A percentile compares a stretch with the other conserved stretches of the same genome.
Conservation (phyloP, 331 rosid species). For the Stylosanthes scabra region DNA sequence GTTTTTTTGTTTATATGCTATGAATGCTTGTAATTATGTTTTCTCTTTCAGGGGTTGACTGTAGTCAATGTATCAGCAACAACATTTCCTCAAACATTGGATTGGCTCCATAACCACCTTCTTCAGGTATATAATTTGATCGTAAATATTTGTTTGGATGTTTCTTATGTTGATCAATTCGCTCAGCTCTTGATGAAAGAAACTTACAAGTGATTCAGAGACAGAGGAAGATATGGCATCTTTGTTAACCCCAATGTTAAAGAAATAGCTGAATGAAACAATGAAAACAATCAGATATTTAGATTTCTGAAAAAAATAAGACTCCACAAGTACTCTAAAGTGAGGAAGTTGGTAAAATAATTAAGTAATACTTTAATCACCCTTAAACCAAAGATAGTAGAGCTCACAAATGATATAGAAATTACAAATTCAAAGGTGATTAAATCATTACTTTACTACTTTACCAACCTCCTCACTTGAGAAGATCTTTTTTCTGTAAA, state of each 20-base stretch:
- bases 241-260: neutral
- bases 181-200: neutral
- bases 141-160: neutral
- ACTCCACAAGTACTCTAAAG: neutral
- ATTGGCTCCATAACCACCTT: constrained; percentile 87
- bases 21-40: constrained; percentile 1
- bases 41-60: constrained; percentile 72
- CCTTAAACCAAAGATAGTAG: too few species aligned
- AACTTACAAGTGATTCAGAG: constrained; percentile 10
- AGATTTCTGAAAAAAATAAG: neutral
- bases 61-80: constrained; percentile 91
- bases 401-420: too few species aligned
- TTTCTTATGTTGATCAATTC: neutral
- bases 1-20: neutral
- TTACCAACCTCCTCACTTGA: neutral
- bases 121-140: constrained; percentile 69
- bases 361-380: too few species aligned
- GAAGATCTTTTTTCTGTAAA: neutral
- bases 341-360: too few species aligned
- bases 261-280: constrained; percentile 1
- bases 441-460: neutral
- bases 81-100: constrained; percentile 90
- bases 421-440: too few species aligned
- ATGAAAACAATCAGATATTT: constrained; percentile 1
- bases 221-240: constrained; percentile 3